phyloP scores from a whole-genome alignment of 208 protist species.

The Crithidia brevicula region DNA sequence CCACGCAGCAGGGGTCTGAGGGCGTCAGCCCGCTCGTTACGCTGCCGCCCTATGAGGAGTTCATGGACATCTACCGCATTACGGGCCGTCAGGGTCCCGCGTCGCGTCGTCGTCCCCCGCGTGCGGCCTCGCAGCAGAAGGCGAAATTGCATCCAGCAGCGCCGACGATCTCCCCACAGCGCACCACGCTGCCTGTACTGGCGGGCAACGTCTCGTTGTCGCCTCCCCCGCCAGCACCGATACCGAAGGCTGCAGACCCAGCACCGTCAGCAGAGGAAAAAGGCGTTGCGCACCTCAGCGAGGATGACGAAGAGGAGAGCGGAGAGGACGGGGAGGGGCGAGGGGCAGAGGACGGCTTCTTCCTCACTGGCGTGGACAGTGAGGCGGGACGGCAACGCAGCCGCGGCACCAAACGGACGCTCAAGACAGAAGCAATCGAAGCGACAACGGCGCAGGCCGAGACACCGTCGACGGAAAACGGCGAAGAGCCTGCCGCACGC shows the following conservation, averaged over 20 bases:
- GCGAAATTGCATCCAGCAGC: not conserved
- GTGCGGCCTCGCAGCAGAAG: not conserved
- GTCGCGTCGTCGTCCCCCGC: not conserved
- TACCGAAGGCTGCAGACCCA: not conserved
- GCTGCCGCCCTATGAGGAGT: slow-evolving; percentile 83
- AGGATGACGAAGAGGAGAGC: not conserved
- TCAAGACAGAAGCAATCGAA: not conserved
- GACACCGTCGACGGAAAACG: too few relatives aligned
- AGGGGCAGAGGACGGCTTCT: slow-evolving; percentile 29
- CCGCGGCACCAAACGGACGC: too few relatives aligned
- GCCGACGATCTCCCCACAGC: not conserved
- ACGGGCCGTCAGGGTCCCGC: slow-evolving; percentile 6
- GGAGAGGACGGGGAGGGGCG: not conserved
- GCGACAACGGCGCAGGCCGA: too few relatives aligned
- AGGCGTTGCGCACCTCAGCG: too few relatives aligned
- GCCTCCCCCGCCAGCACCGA: not conserved
- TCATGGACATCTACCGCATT: slow-evolving; percentile 89
- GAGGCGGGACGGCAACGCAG: not conserved
- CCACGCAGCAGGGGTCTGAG: not conserved
- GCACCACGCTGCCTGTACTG: slow-evolving; percentile 3
- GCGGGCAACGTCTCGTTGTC: not conserved
- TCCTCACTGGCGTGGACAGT: slow-evolving; percentile 39
- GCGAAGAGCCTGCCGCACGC: too few relatives aligned
- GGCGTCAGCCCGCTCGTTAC: slow-evolving; percentile 55
- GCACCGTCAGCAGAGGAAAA: not conserved